A percentile compares a stretch with the other conserved stretches of the same genome.
phyloP scores from a whole-genome alignment of 371 early-diverging fungal species.

The Rhizopus stolonifer region DNA sequence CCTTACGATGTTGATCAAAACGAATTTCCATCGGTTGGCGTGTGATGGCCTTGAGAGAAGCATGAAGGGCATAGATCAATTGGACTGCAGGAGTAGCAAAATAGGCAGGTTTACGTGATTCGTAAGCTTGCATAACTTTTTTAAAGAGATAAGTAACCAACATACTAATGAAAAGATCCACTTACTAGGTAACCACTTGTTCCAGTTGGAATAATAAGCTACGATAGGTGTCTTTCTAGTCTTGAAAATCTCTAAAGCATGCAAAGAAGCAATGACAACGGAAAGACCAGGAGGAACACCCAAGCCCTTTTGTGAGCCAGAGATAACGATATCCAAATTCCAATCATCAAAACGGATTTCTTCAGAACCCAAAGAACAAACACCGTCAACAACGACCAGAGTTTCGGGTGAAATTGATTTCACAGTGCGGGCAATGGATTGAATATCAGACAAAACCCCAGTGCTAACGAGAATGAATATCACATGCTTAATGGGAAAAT shows the following conservation, averaged over 20 bases:
- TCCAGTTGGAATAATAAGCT: conserved; percentile 80
- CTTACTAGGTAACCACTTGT: conserved; percentile 82
- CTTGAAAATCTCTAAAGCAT: conserved; percentile 69
- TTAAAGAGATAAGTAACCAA: conserved; percentile 21
- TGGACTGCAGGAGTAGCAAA: conserved; percentile 98
- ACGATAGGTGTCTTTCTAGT: conserved; percentile 71
- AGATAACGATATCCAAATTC: conserved; percentile 87
- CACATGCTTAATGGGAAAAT: neutral
- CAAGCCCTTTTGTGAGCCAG: conserved; percentile 95
- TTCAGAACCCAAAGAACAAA: conserved; percentile 95
- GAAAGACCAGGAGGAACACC: conserved; percentile 89
- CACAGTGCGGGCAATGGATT: conserved; percentile 75
- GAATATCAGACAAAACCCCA: conserved; percentile 85
- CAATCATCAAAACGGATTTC: conserved; percentile 90
- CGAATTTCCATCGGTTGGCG: conserved; percentile 66
- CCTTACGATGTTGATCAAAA: conserved; percentile 70
- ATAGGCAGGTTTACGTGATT: conserved; percentile 87
- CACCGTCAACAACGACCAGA: conserved; percentile 92
- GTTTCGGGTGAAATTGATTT: conserved; percentile 80
- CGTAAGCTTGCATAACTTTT: conserved; percentile 94
- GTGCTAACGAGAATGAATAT: conserved; percentile 41
- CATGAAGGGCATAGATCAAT: conserved; percentile 86
- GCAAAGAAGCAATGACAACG: conserved; percentile 77
- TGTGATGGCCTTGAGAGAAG: conserved; percentile 79
- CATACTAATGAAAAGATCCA: neutral